Conservation (phyloP, 345 rosid species). For the Dovyalis caffra region DNA sequence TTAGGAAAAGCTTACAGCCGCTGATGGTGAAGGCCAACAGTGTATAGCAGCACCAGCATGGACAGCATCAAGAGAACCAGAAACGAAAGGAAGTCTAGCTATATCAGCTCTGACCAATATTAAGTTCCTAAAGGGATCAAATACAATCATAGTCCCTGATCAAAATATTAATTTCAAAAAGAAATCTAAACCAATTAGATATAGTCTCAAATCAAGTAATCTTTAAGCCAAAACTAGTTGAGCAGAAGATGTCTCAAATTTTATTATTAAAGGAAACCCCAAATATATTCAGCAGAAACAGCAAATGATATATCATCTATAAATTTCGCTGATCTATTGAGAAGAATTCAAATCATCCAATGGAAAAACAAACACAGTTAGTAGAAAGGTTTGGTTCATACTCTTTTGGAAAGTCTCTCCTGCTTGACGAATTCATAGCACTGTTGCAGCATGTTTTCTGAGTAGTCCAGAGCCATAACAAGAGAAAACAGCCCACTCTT, state of each 20-base stretch:
- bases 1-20: constrained; percentile 53
- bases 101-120: constrained; percentile 85
- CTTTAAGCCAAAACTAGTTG: neutral
- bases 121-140: constrained; percentile 46
- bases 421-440: constrained; percentile 62
- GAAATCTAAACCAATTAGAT: constrained; percentile 3
- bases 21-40: constrained; percentile 90
- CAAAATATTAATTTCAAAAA: neutral
- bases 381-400: constrained; percentile 24
- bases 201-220: neutral
- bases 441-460: constrained; percentile 82
- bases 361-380: neutral
- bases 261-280: neutral
- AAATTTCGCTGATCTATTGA: neutral
- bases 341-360: neutral
- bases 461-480: constrained; percentile 80
- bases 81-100: constrained; percentile 72
- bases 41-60: constrained; percentile 95
- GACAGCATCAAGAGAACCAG: constrained; percentile 75
- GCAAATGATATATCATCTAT: neutral
- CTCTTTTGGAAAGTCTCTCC: constrained; percentile 77
- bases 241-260: constrained; percentile 3
- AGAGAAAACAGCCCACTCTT: constrained; percentile 68
- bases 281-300: neutral
- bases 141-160: neutral